Conservation (phyloP, 495 filamentous ascomycete genomes). For the Neurospora sp. region DNA sequence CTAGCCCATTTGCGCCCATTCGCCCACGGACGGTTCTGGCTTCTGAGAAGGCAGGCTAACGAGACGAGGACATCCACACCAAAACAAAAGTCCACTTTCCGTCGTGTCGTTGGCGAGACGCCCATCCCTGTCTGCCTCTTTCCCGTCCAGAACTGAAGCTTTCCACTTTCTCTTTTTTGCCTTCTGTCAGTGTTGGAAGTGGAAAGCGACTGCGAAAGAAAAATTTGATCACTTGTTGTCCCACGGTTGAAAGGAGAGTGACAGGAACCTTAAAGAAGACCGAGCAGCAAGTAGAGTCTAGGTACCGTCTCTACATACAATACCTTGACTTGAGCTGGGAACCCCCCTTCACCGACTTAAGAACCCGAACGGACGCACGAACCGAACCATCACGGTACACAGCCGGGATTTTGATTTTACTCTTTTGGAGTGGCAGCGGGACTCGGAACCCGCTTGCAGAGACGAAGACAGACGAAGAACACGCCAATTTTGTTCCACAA, state of each 20-base stretch:
- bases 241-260: not conserved
- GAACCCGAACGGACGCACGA: not conserved
- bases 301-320: not conserved
- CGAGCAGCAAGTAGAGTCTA: not conserved
- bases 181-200: not conserved
- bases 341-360: not conserved
- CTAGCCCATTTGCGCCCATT: conserved; percentile 6
- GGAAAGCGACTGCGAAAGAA: not conserved
- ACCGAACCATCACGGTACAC: not conserved
- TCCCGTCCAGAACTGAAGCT: not conserved
- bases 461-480: not conserved
- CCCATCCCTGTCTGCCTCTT: conserved; percentile 9
- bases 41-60: not conserved
- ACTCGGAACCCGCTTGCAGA: not conserved
- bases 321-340: not conserved
- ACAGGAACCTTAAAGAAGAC: not conserved
- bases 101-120: not conserved
- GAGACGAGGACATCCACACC: not conserved
- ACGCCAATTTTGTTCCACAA: not conserved
- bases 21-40: not conserved
- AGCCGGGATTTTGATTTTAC: not conserved
- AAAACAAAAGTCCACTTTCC: not conserved
- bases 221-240: conserved; percentile 1
- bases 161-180: conserved; percentile 5
- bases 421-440: not conserved